Evolutionary conservation across 192 early-diverging fungal genomes (phyloP).

Genomic region (Entomortierella beljakovae): DNA sequence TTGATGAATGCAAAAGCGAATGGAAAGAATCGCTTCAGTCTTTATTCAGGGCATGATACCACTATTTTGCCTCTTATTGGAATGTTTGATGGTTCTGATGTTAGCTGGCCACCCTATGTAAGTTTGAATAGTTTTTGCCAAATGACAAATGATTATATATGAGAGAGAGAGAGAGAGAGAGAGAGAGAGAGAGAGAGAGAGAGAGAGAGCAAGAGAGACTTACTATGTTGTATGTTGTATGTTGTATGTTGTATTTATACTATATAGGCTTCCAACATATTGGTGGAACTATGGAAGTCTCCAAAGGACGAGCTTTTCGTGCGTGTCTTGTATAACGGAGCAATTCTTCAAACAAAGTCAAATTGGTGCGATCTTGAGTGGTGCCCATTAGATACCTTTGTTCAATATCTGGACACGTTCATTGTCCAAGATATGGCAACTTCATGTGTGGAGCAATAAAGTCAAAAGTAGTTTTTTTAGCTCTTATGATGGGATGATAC

Average conservation of each 20-base stretch:
- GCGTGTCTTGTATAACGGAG: slow-evolving; percentile 39
- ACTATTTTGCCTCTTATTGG: slow-evolving; percentile 39
- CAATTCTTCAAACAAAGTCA: slow-evolving; percentile 12
- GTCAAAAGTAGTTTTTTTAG: no score
- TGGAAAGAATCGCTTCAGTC: slow-evolving; percentile 8
- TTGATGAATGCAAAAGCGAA: slow-evolving; percentile 21
- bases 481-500: no score
- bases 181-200: not conserved
- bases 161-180: not conserved
- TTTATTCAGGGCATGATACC: slow-evolving; percentile 50
- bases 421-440: slow-evolving; percentile 12
- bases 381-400: slow-evolving; percentile 40
- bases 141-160: not conserved
- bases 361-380: slow-evolving; percentile 43
- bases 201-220: no score
- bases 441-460: slow-evolving; percentile 18
- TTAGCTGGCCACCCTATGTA: slow-evolving; percentile 52
- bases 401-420: slow-evolving; percentile 27
- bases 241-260: not conserved
- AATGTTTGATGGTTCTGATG: slow-evolving; percentile 21
- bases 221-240: not conserved
- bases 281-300: slow-evolving; percentile 40
- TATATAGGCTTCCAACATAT: slow-evolving; percentile 29
- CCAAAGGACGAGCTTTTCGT: slow-evolving; percentile 21
- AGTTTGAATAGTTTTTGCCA: not conserved